A percentile compares a stretch with the other conserved stretches of the same genome.
These are phyloP conservation scores for Pestalotiopsis sp. DNA, from an alignment of 2,329 filamentous ascomycete species.

Conservation along the genomic window DNA sequence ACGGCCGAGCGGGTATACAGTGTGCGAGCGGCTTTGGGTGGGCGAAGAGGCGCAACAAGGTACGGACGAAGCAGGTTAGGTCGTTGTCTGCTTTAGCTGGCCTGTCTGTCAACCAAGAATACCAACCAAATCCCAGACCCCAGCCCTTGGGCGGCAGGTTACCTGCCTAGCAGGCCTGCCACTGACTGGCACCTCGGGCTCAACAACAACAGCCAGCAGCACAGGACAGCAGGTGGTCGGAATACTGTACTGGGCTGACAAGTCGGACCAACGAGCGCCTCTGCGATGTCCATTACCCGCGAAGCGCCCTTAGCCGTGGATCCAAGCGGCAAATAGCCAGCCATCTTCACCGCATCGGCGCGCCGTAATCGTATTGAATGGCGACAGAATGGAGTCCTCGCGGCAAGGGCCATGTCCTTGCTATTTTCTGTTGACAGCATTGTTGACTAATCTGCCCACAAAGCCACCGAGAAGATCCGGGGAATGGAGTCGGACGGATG, in stretches of 20 bases:
- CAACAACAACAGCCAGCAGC: not conserved
- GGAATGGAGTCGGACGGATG: constrained; percentile 4
- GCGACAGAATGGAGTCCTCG: not conserved
- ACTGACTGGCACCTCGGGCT: not conserved
- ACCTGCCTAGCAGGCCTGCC: too few species aligned
- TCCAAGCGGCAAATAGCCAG: not conserved
- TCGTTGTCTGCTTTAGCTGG: too few species aligned
- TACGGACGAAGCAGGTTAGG: too few species aligned
- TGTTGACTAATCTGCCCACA: constrained; percentile 10
- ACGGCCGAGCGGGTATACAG: not conserved
- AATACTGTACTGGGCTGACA: not conserved
- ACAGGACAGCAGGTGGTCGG: not conserved
- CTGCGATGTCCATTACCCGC: not conserved
- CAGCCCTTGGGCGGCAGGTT: too few species aligned
- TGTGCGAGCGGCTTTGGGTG: too few species aligned
- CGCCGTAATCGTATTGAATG: constrained; percentile 2
- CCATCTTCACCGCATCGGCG: constrained; percentile 9
- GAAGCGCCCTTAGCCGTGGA: constrained; percentile 1
- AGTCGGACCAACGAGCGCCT: not conserved
- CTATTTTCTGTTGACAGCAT: constrained; percentile 1
- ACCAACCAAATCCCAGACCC: too few species aligned
- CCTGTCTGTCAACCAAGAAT: too few species aligned
- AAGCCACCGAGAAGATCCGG: constrained; percentile 11
- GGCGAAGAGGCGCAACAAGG: too few species aligned
- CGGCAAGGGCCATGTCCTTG: not conserved